phyloP scores from a whole-genome alignment of 2,329 filamentous ascomycete species.

The Aspergillus neotritici region DNA sequence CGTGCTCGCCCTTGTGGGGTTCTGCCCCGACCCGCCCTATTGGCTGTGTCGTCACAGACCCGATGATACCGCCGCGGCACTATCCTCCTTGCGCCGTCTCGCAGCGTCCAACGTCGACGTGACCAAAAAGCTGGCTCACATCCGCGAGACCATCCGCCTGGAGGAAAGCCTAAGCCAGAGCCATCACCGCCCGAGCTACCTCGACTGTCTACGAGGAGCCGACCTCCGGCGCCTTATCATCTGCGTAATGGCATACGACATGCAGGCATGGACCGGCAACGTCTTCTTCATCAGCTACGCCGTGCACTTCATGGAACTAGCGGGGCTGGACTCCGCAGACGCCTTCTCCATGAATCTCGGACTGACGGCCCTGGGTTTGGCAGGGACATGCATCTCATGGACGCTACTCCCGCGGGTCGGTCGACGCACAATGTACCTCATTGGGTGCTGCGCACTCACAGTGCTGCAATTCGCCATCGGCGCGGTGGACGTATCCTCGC shows the following conservation, averaged over 20 bases:
- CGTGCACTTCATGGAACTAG: slow-evolving; percentile 32
- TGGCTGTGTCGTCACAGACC: slow-evolving; percentile 21
- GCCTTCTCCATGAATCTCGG: slow-evolving; percentile 36
- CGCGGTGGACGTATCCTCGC: slow-evolving; percentile 35
- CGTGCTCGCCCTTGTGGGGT: slow-evolving; percentile 17
- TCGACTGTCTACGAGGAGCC: slow-evolving; percentile 24
- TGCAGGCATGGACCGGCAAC: slow-evolving; percentile 25
- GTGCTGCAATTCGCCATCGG: slow-evolving; percentile 35
- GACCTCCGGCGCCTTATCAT: slow-evolving; percentile 26
- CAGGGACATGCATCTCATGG: slow-evolving; percentile 42
- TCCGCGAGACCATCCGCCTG: slow-evolving; percentile 23
- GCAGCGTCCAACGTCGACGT: slow-evolving; percentile 15
- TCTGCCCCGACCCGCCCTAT: slow-evolving; percentile 23
- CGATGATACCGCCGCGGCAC: slow-evolving; percentile 14
- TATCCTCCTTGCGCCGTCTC: slow-evolving; percentile 14
- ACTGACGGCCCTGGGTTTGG: slow-evolving; percentile 38
- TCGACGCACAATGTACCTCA: slow-evolving; percentile 37
- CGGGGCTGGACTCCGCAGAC: slow-evolving; percentile 20
- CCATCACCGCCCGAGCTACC: slow-evolving; percentile 13
- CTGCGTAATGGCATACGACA: slow-evolving; percentile 24
- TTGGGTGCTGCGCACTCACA: slow-evolving; percentile 30
- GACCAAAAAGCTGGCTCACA: slow-evolving; percentile 20
- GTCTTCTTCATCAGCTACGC: slow-evolving; percentile 27
- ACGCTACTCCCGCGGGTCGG: slow-evolving; percentile 34
- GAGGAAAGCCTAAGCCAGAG: slow-evolving; percentile 16